A percentile compares a stretch with the other conserved stretches of the same genome.
phyloP scores from a whole-genome alignment of 495 filamentous ascomycete species.

The Daldinia vernicosa region DNA sequence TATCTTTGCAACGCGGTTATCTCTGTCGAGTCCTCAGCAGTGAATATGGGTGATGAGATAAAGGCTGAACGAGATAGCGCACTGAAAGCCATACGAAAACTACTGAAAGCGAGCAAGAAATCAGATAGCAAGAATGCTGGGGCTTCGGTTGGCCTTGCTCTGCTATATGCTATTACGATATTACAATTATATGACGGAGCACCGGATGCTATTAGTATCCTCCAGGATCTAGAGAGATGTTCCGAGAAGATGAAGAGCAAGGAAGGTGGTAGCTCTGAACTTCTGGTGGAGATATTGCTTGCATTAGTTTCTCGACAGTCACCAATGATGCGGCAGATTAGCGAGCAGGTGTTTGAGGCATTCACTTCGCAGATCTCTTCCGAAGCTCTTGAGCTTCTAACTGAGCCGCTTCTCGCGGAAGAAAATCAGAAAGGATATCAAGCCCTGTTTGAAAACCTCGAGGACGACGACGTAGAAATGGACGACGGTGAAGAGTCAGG shows the following conservation, averaged over 20 bases:
- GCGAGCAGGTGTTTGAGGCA: slow-evolving; percentile 83
- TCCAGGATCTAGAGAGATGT: slow-evolving; percentile 77
- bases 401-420: slow-evolving; percentile 75
- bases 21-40: slow-evolving; percentile 60
- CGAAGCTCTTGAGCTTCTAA: slow-evolving; percentile 77
- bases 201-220: slow-evolving; percentile 77
- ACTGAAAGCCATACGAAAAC: slow-evolving; percentile 70
- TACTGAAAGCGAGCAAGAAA: slow-evolving; percentile 68
- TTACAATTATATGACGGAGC: slow-evolving; percentile 91
- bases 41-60: slow-evolving; percentile 70
- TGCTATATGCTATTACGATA: slow-evolving; percentile 86
- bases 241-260: slow-evolving; percentile 70
- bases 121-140: slow-evolving; percentile 50
- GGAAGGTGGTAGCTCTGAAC: slow-evolving; percentile 70
- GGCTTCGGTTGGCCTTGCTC: slow-evolving; percentile 69
- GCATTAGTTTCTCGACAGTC: slow-evolving; percentile 88
- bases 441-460: slow-evolving; percentile 81
- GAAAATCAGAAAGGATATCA: slow-evolving; percentile 86
- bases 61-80: slow-evolving; percentile 67
- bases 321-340: slow-evolving; percentile 82
- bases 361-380: slow-evolving; percentile 76
- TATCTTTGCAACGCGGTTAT: slow-evolving; percentile 60
- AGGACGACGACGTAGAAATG: slow-evolving; percentile 65
- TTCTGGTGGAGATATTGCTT: slow-evolving; percentile 86
- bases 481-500: slow-evolving; percentile 56